These are phyloP conservation scores for Agaricales sp. DNA, from an alignment of 1,284 basidiomycete species.

Conservation along the genomic window DNA sequence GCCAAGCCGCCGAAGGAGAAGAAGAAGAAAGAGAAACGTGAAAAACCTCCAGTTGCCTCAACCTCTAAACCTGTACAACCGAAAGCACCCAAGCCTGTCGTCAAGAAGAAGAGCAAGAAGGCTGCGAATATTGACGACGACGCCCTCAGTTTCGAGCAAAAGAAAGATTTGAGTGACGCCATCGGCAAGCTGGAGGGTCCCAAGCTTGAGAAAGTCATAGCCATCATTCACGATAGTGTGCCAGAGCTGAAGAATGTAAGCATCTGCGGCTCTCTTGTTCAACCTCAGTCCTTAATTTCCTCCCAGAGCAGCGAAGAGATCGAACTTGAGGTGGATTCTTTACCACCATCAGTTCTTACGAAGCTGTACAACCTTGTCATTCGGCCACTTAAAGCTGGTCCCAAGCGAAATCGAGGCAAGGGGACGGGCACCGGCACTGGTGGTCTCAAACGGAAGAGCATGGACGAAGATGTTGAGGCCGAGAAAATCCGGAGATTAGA, in stretches of 20 bases:
- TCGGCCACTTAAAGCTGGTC: conserved; percentile 51
- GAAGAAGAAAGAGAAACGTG: conserved; percentile 48
- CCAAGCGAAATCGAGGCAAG: conserved; percentile 49
- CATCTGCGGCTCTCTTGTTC: conserved; percentile 14
- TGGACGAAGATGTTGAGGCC: conserved; percentile 83
- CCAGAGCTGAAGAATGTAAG: conserved; percentile 83
- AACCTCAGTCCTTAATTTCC: conserved; percentile 10
- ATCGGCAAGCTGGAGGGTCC: conserved; percentile 73
- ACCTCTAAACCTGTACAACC: conserved; percentile 44
- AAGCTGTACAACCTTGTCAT: conserved; percentile 93
- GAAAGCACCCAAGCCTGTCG: conserved; percentile 32
- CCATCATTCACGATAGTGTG: conserved; percentile 86
- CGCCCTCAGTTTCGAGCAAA: conserved; percentile 80
- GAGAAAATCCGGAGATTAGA: conserved; percentile 87
- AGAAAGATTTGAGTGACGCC: conserved; percentile 92
- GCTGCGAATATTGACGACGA: conserved; percentile 54
- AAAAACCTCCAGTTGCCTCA: conserved; percentile 38
- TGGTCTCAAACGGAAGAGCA: conserved; percentile 82
- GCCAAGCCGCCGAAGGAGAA: conserved; percentile 45
- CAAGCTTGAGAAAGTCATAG: conserved; percentile 77
- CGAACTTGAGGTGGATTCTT: conserved; percentile 88
- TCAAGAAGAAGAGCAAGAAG: conserved; percentile 49
- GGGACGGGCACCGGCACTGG: conserved; percentile 77
- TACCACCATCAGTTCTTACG: conserved; percentile 76
- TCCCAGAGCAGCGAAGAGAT: conserved; percentile 87